Evolutionary conservation across 2,329 filamentous ascomycete genomes (phyloP).

Genomic region (Rutstroemia sp.): DNA sequence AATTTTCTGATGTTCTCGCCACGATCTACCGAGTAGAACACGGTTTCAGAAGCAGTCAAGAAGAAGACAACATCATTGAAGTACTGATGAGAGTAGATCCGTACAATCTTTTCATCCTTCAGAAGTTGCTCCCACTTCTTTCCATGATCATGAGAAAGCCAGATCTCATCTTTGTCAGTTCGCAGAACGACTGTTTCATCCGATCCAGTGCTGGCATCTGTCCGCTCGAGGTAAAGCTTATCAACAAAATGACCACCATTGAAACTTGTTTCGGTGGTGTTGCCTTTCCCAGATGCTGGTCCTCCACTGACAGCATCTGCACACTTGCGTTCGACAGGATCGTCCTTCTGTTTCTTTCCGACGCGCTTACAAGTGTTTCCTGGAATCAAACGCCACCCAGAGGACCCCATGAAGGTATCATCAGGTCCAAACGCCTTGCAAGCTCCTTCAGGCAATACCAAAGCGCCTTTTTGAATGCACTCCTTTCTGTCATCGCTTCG

Average conservation of each 20-base stretch:
- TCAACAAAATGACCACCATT: conserved; percentile 45
- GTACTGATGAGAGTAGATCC: conserved; percentile 70
- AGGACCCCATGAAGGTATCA: conserved; percentile 73
- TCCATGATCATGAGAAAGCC: conserved; percentile 76
- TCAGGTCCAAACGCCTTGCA: conserved; percentile 50
- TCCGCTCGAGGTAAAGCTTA: conserved; percentile 72
- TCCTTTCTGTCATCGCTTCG: conserved; percentile 56
- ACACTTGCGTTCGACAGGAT: conserved; percentile 69
- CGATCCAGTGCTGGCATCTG: conserved; percentile 50
- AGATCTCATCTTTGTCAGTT: conserved; percentile 42
- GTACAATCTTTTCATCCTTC: conserved; percentile 59
- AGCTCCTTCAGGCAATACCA: conserved; percentile 61
- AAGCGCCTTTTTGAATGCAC: conserved; percentile 54
- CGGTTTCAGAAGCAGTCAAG: conserved; percentile 56
- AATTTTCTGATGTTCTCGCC: conserved; percentile 69
- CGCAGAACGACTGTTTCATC: conserved; percentile 67
- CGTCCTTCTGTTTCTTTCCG: conserved; percentile 57
- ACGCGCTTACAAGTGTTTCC: conserved; percentile 64
- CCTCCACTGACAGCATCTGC: conserved; percentile 45
- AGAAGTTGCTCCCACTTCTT: conserved; percentile 74
- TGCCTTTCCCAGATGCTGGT: conserved; percentile 60
- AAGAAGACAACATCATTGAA: conserved; percentile 85
- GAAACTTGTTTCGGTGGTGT: conserved; percentile 54
- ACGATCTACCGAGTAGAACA: conserved; percentile 77
- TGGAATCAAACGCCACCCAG: conserved; percentile 88